Conservation (phyloP, 2,329 filamentous ascomycete genomes). For the Incumbomyces delicatus region DNA sequence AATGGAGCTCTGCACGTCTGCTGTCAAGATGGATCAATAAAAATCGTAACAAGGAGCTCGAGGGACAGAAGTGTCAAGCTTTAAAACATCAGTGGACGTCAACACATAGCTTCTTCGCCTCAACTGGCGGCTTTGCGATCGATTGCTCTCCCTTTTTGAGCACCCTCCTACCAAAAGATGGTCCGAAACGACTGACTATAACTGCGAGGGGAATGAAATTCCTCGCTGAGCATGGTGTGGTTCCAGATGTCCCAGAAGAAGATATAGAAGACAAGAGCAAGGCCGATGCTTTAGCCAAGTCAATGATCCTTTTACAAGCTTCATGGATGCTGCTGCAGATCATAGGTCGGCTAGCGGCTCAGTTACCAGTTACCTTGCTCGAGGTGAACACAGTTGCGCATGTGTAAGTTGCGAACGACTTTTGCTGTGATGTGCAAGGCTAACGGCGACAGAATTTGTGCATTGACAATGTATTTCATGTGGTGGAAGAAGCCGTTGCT, state of each 20-base stretch:
- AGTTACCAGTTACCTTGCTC: conserved; percentile 28
- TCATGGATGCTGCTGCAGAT: conserved; percentile 31
- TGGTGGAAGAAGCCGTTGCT: conserved; percentile 1
- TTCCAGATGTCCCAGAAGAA: conserved; percentile 11
- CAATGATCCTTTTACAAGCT: conserved; percentile 30
- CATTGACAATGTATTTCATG: conserved; percentile 25
- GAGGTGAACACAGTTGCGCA: conserved; percentile 25
- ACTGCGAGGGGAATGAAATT: not conserved
- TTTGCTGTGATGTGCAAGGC: not conserved
- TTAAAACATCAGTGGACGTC: conserved; percentile 20
- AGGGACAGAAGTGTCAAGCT: not conserved
- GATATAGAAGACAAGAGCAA: conserved; percentile 32
- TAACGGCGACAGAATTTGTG: conserved; percentile 18
- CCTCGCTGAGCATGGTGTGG: conserved; percentile 5
- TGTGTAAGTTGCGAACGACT: conserved; percentile 12
- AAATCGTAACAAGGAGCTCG: not conserved
- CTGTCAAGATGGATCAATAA: not conserved
- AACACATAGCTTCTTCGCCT: conserved; percentile 24
- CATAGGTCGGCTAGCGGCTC: conserved; percentile 24
- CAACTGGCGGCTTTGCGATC: conserved; percentile 24
- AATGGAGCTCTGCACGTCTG: conserved; percentile 12
- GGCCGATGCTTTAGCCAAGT: conserved; percentile 27
- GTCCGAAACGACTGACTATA: conserved; percentile 6
- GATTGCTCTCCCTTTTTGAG: conserved; percentile 6
- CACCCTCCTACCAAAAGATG: conserved; percentile 7